Percentiles rank a stretch among this genome's conserved stretches.
These are phyloP conservation scores for Spathaspora hagerdaliae DNA, from an alignment of 805 yeast genomes.

Conservation along the genomic window DNA sequence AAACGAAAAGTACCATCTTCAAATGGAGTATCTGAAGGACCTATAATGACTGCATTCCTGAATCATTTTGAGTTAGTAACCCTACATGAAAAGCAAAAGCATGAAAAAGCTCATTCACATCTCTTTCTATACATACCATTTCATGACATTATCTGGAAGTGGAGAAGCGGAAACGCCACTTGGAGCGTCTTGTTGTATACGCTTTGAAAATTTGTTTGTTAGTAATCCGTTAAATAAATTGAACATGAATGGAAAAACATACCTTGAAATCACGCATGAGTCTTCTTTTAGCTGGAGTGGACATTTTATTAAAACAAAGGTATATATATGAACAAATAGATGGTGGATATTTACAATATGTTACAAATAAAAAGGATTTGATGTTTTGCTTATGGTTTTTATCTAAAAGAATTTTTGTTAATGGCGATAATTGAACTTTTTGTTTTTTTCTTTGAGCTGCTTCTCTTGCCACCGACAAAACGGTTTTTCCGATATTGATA, in stretches of 20 bases:
- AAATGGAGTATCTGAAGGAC: conserved; percentile 96
- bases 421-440: too few relatives aligned
- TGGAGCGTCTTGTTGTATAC: conserved; percentile 98
- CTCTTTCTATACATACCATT: conserved; percentile 44
- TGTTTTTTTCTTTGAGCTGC: too few relatives aligned
- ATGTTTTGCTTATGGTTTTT: too few relatives aligned
- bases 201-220: conserved; percentile 30
- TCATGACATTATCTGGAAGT: conserved; percentile 93
- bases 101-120: not conserved
- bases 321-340: too few relatives aligned
- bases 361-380: too few relatives aligned
- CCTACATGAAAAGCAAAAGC: not conserved
- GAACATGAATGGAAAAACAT: conserved; percentile 20
- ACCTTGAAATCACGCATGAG: conserved; percentile 97
- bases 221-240: conserved; percentile 1
- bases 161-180: conserved; percentile 98
- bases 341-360: too few relatives aligned
- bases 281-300: conserved; percentile 98
- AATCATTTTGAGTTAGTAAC: not conserved
- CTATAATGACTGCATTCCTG: conserved; percentile 91
- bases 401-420: too few relatives aligned
- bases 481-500: too few relatives aligned
- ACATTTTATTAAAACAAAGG: conserved; percentile 50
- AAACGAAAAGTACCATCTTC: conserved; percentile 96
- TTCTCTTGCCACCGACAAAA: too few relatives aligned